Evolutionary conservation across 768 basidiomycete species (phyloP), one percentile per base, ranked within the genome.

Genomic region (Mrakia hoshinonis): DNA sequence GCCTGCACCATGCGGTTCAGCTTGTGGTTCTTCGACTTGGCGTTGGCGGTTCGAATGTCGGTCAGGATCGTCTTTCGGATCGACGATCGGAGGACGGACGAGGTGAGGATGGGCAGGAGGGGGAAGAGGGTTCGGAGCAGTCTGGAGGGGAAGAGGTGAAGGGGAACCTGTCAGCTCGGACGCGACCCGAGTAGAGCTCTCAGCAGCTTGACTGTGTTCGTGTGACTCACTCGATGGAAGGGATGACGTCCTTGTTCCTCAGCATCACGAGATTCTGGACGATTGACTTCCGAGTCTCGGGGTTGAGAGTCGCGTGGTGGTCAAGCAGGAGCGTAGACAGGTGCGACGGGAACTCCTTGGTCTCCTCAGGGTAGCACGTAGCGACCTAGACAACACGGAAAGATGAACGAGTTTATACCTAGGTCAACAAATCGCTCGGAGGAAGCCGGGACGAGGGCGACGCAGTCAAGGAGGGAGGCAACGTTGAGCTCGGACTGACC

Each of bases 1-100:
- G 92, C 88, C 78, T 99, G 96, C 0, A 99, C 92, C 26, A 92
- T 89, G 47, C 91, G 86, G 78, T 99, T 99, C 34, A 99, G 86
- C 79, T 95, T 94, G 82, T 96, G 92, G 77, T 97, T 96, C 78
- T 90, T 92, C 49, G 88, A 84, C 67, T 86, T 87, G 43, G 87
- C 80, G 79, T 99, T 99, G 51, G 95, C 93, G 1, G 89, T 90
- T 74, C 87, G 87, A 73, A 99, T 91, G 75, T 97, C 96, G 13
- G 90, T 88, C 26, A 98, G 84, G 77, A 99, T 97, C 9, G 93
- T 96, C 65, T 88, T 89, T 18, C 92, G 89, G 76, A 98, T 96
- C 76, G 89, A 89, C 0, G 87, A 81, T 29, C 95, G 87, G 36
- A 98, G 84, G 29, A 87, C 79, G 0, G 91, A 85, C 0, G 94